These are phyloP conservation scores for Quercus engelmannii DNA, from an alignment of 306 rosid species.

Conservation along the genomic window DNA sequence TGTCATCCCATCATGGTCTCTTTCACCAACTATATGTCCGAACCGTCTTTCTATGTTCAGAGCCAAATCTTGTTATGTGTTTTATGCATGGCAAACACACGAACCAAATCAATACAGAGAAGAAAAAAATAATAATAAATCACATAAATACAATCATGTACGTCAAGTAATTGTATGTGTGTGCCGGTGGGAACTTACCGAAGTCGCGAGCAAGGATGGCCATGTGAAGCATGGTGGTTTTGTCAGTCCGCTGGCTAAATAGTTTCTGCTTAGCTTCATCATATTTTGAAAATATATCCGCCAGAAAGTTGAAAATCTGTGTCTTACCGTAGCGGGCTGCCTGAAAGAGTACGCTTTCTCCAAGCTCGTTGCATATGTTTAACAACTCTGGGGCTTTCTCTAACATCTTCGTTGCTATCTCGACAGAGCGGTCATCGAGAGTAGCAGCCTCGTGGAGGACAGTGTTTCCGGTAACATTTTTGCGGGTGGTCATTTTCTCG, in stretches of 20 bases:
- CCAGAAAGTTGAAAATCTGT: neutral
- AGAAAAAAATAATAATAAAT: neutral
- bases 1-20: neutral
- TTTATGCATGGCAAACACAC: neutral
- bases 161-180: no score
- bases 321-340: neutral
- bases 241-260: neutral
- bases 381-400: neutral
- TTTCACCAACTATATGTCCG: neutral
- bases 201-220: neutral
- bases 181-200: neutral
- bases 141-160: neutral
- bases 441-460: neutral
- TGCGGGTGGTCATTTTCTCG: neutral
- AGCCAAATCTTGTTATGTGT: neutral
- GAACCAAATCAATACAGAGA: neutral
- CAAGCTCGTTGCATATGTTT: neutral
- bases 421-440: neutral
- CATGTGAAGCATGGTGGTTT: neutral
- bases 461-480: neutral
- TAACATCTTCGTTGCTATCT: neutral
- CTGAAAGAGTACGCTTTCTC: neutral
- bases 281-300: neutral
- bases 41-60: neutral
- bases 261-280: neutral